Conservation (phyloP, 192 early-diverging fungal genomes). For the Chytriomyces hyalinus region DNA sequence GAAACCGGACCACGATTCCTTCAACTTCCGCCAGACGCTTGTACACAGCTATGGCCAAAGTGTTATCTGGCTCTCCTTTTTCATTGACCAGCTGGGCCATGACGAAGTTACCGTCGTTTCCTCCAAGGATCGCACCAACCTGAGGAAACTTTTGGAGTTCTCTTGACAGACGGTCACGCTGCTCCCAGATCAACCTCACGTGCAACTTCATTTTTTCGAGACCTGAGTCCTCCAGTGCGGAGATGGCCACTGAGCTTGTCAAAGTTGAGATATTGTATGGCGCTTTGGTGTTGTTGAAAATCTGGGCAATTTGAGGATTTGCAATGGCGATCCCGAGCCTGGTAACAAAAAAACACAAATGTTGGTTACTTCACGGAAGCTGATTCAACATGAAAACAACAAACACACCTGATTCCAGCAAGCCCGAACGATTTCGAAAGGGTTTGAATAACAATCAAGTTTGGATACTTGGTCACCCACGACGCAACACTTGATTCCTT, state of each 20-base stretch:
- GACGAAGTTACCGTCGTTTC: constrained; percentile 95
- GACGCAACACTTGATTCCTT: constrained; percentile 72
- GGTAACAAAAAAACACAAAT: constrained; percentile 8
- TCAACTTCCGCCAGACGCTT: constrained; percentile 79
- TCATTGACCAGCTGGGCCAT: constrained; percentile 79
- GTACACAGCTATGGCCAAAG: constrained; percentile 76
- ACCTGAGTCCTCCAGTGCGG: constrained; percentile 77
- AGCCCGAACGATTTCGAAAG: constrained; percentile 98
- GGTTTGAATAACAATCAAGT: constrained; percentile 96
- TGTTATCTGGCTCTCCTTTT: constrained; percentile 69
- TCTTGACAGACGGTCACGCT: constrained; percentile 73
- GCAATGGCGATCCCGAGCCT: constrained; percentile 88
- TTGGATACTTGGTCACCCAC: constrained; percentile 86
- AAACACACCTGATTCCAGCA: constrained; percentile 85
- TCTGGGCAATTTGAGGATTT: constrained; percentile 75
- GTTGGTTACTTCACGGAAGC: not conserved
- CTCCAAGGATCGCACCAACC: constrained; percentile 79
- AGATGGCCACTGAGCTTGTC: constrained; percentile 76
- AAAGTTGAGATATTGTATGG: constrained; percentile 97
- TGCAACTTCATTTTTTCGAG: constrained; percentile 72
- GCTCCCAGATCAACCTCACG: constrained; percentile 58
- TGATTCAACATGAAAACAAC: not conserved
- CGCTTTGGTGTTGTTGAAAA: constrained; percentile 98
- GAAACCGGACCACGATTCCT: constrained; percentile 92
- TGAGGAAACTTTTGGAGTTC: constrained; percentile 67